Evolutionary conservation across 306 rosid species (phyloP), one percentile per base, ranked within the genome.

Genomic region (Glycine latifolia): DNA sequence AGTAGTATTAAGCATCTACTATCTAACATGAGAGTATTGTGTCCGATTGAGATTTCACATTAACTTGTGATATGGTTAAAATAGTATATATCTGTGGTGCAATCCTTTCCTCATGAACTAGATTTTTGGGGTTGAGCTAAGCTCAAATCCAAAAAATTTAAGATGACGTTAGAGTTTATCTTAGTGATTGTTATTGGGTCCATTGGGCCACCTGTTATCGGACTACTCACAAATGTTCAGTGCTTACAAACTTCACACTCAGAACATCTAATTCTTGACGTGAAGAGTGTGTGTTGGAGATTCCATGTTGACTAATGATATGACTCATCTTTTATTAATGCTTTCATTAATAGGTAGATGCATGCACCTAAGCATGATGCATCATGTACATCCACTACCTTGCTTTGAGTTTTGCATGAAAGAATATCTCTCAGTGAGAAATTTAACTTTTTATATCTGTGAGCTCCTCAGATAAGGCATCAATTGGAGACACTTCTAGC

Each of bases 401-500:
- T 76, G 62, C 63, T 6, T 77, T 61, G 69, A 44, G 70, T 59
- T 13, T 48, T 67, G 82, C 67, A 67, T 78, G 56, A 53, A 17
- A 56, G 31, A 56, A 8, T 55, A 55, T 26, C 31, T 16, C 26
- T 53, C 17, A 54, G 35, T 52, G 53, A 15, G 54, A 75, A 75
- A 33, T 11, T 67, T 20, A 70, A 16, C 65, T 16, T 52, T 4
- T 2, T 71, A 53, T 56, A 8, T 76, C 46, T 46, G 69, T 85
- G 87, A 78, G 71, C 3, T 37, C 77, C 17, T 17, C 88, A 96
- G 99, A 93, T 96, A 35, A 91, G 99, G 67, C 91, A 85, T 82
- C 99, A 96, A 82, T 80, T 96, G 31, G 99, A 96, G 88, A 92
- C 99, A 13, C 98, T 96, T 79, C 71, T 96, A 62, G 97, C 97